Base-by-base conservation (phyloP, 139 green algal species). In the Tetradesmus lagerheimii region DNA sequence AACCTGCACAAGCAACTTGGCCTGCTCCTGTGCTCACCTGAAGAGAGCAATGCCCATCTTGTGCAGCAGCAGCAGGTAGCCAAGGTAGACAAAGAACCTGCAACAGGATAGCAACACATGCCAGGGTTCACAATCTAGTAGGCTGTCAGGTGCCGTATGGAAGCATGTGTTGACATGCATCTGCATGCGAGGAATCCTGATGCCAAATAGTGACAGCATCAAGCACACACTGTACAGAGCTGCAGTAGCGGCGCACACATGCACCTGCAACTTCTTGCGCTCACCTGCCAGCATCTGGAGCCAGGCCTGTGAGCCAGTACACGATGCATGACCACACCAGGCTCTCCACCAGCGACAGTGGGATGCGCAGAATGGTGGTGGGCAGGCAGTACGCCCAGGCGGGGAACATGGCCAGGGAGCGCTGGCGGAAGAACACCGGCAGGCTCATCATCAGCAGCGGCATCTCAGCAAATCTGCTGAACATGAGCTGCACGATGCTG, bases 391-490 rank as follows among this genome's bases (percentile, higher is more conserved):
- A 97, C 4, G 86, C 87, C 79, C 85, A 93, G 11, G 95, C 50
- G 0, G 95, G 91, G 84, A 96, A 98, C 88, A 98, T 96, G 77
- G 92, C 57, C 79, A 93, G 92, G 90, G 96, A 91, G 14, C 95
- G 91, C 83, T 98, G 96, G 93, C 97, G 97, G 93, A 94, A 98
- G 89, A 96, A 98, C 29, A 98, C 92, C 14, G 90, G 79, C 83
- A 88, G 89, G 1, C 50, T 66, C 39, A 77, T 78, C 31, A 87
- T 47, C 34, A 87, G 62, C 34, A 87, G 81, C 15, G 50, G 74
- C 81, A 41, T 34, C 53, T 87, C 81, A 20, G 81, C 81, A 53
- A 77, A 87, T 0, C 34, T 53, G 34, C 20, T 77, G 81, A 87
- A 87, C 81, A 87, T 87, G 50, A 50, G 43, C 47, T 87, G 43